Evolutionary conservation across 2,329 filamentous ascomycete species (phyloP).

Genomic region (Trichophyton mentagrophytes): DNA sequence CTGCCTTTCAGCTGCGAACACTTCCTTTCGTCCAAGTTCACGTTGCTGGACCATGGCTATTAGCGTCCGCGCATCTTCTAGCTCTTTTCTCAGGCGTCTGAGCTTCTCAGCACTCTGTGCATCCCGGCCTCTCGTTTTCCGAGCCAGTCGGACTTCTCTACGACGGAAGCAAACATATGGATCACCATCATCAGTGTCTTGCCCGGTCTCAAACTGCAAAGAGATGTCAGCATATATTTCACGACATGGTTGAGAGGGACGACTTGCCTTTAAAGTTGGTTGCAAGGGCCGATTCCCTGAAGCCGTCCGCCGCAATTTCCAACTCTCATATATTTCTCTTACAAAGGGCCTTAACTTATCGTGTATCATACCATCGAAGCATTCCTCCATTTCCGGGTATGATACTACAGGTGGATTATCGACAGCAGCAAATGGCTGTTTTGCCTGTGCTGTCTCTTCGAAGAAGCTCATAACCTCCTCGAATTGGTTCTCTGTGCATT

Average conservation of each 20-base stretch:
- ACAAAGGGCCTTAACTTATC: conserved; percentile 46
- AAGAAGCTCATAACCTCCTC: conserved; percentile 92
- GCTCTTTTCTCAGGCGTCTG: conserved; percentile 76
- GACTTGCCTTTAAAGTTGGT: conserved; percentile 55
- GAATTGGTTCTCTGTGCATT: conserved; percentile 80
- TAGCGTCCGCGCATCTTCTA: conserved; percentile 76
- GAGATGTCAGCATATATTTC: conserved; percentile 7
- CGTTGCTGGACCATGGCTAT: conserved; percentile 66
- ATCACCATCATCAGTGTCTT: conserved; percentile 88
- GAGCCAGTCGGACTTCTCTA: conserved; percentile 82
- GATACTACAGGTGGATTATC: conserved; percentile 71
- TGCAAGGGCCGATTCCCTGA: conserved; percentile 61
- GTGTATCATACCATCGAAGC: conserved; percentile 48
- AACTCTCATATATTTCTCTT: conserved; percentile 78
- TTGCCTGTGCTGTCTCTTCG: conserved; percentile 69
- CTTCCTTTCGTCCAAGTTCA: conserved; percentile 65
- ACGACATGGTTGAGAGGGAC: neutral
- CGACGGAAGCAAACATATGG: conserved; percentile 97
- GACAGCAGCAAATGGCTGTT: conserved; percentile 79
- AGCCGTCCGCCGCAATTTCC: conserved; percentile 58
- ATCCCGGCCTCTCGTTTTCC: conserved; percentile 88
- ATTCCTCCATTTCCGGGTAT: conserved; percentile 62
- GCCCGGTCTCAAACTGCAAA: conserved; percentile 66
- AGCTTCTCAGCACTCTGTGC: conserved; percentile 90
- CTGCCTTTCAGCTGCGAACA: conserved; percentile 59